phyloP scores from a whole-genome alignment of 2,329 filamentous ascomycete genomes.

The Chrysosporium keratinophilum region DNA sequence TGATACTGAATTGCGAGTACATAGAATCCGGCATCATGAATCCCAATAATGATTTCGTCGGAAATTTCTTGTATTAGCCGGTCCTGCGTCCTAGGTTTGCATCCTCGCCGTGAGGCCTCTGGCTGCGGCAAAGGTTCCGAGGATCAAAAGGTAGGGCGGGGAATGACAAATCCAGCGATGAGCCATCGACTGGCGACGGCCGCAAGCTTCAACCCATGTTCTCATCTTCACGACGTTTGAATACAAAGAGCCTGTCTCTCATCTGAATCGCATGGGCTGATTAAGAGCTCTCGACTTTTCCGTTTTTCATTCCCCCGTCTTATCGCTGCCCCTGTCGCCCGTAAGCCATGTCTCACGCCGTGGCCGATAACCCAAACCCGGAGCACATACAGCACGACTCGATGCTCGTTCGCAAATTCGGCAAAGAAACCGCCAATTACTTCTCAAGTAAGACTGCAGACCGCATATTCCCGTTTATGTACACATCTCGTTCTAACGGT shows the following conservation, averaged over 20 bases:
- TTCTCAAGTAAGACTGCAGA: slow-evolving; percentile 36
- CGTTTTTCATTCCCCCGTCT: neutral
- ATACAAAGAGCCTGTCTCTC: neutral
- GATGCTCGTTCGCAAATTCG: slow-evolving; percentile 41
- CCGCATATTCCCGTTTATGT: neutral
- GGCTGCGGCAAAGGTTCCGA: neutral
- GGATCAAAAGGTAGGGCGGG: neutral
- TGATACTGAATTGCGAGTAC: neutral
- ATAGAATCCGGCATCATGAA: neutral
- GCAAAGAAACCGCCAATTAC: slow-evolving; percentile 43
- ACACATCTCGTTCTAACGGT: neutral
- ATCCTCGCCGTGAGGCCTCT: no score
- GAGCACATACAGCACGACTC: slow-evolving; percentile 51
- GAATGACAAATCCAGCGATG: neutral
- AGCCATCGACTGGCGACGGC: neutral
- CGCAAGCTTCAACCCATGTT: neutral
- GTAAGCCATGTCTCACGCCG: slow-evolving; percentile 8
- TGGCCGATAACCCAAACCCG: slow-evolving; percentile 42
- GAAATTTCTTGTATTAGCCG: neutral
- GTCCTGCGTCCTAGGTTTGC: neutral
- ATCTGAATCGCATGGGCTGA: neutral
- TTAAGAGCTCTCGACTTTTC: neutral
- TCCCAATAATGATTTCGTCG: neutral
- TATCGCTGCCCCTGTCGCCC: neutral
- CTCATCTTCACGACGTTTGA: neutral